phyloP scores from a whole-genome alignment of 345 rosid species.

The Brassica rapa region DNA sequence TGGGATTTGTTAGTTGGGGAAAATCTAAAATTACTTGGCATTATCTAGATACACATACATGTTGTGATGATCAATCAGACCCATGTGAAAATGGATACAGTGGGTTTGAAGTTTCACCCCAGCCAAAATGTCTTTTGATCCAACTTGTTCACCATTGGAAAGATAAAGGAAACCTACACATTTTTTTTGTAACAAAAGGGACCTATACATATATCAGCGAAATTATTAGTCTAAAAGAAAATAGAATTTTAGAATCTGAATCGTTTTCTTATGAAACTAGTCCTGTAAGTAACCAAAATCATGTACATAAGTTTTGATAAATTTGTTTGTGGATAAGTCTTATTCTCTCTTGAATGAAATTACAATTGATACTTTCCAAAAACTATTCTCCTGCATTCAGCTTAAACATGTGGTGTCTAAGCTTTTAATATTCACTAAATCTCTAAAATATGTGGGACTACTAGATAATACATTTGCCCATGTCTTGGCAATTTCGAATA shows the following conservation, averaged over 20 bases:
- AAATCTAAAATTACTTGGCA: conserved; percentile 39
- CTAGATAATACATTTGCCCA: conserved; percentile 39
- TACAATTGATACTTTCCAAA: background rate
- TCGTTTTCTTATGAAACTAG: background rate
- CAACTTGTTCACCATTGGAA: conserved; percentile 35
- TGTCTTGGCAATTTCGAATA: conserved; percentile 34
- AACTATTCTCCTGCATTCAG: background rate
- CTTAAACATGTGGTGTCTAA: conserved; percentile 9
- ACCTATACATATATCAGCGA: background rate
- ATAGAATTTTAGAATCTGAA: background rate
- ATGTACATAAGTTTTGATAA: background rate
- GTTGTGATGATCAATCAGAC: conserved; percentile 42
- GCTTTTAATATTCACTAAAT: conserved; percentile 1
- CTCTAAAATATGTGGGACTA: background rate
- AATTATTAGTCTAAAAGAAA: background rate
- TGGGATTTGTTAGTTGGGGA: conserved; percentile 44
- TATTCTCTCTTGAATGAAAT: background rate
- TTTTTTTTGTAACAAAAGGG: too few species aligned
- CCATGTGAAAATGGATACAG: conserved; percentile 50
- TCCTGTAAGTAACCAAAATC: background rate
- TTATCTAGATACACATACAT: conserved; percentile 46
- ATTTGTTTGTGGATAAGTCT: background rate
- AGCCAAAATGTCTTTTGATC: conserved; percentile 38
- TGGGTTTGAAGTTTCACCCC: conserved; percentile 42
- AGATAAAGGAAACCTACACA: background rate